A percentile compares a stretch with the other conserved stretches of the same genome.
phyloP scores from a whole-genome alignment of 352 stramenopile species.

The Peronospora belbahrii region DNA sequence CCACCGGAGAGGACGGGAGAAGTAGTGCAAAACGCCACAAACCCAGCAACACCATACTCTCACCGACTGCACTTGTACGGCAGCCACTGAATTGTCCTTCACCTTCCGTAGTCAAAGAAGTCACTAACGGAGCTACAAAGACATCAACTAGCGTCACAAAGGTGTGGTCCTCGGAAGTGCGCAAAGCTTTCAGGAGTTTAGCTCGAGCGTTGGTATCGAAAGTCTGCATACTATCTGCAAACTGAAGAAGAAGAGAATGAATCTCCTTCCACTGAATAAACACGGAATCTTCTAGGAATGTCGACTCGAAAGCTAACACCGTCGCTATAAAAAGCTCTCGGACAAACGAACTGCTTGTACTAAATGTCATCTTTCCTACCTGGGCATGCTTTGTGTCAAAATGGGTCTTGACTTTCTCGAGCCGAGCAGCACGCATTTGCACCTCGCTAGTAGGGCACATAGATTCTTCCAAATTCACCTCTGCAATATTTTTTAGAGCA shows the following conservation, averaged over 20 bases:
- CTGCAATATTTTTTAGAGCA: constrained; percentile 45
- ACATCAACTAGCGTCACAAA: constrained; percentile 31
- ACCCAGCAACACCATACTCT: constrained; percentile 88
- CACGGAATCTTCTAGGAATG: constrained; percentile 19
- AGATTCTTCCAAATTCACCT: constrained; percentile 55
- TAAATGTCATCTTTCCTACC: constrained; percentile 11
- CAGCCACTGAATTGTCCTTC: background rate
- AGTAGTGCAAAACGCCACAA: constrained; percentile 90
- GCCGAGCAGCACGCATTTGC: constrained; percentile 34
- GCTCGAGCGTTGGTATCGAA: constrained; percentile 15
- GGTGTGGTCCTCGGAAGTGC: constrained; percentile 28
- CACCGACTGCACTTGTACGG: constrained; percentile 27
- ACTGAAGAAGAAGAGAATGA: constrained; percentile 16
- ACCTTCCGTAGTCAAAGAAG: constrained; percentile 13
- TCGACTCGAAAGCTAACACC: constrained; percentile 46
- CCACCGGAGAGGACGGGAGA: constrained; percentile 90
- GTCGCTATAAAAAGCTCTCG: constrained; percentile 43
- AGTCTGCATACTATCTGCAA: constrained; percentile 7
- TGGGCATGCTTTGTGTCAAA: constrained; percentile 24
- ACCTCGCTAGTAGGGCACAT: constrained; percentile 47
- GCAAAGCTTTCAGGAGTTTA: constrained; percentile 26
- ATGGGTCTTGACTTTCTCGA: constrained; percentile 46
- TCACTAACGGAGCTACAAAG: constrained; percentile 33
- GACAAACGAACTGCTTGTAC: constrained; percentile 23
- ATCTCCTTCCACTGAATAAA: constrained; percentile 23